Evolutionary conservation across 306 rosid species (phyloP), one percentile per base, ranked within the genome.

Genomic region (Mucuna pruriens): DNA sequence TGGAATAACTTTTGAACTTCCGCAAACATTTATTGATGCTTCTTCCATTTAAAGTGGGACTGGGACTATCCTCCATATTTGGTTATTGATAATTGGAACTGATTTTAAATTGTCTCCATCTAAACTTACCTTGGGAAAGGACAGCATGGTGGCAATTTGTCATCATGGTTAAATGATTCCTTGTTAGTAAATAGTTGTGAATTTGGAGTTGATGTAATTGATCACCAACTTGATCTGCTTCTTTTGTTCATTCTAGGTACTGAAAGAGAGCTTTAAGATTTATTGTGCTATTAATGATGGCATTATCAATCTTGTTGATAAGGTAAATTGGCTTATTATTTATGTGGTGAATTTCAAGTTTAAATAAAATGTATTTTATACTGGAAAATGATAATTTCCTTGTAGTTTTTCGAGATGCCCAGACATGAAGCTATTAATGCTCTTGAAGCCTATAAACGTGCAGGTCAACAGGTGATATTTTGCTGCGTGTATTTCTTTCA

Each of bases 341-440:
- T 79, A 22, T 36, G 55, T 22, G 13, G 44, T 60, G 68, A 38
- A 7, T 26, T 51, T 79, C 15, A 51, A 39, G 51, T 64, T 55
- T 42, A 16, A 68, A 45, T 45, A 61, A 62, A 29, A 23, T 46
- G 44, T 83, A 75, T 49, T 61, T 38, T 45, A 20, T 69, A 23
- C 63, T 63, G 76, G 64, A 71, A 76, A 55, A 58, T 52, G 38
- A 55, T 58, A 26, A 77, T 66, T 54, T 82, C 68, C 38, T 72
- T 84, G 80, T 87, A 96, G 97, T 96, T 96, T 85, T 96, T 96
- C 90, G 98, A 96, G 89, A 96, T 96, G 99, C 99, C 99, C 49
- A 87, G 91, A 86, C 99, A 94, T 82, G 99, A 96, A 88, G 99
- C 97, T 75, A 73, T 92, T 58, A 92, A 72, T 80, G 97, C 98